phyloP scores from a whole-genome alignment of 2,329 filamentous ascomycete genomes.

The Curvularia sp. region DNA sequence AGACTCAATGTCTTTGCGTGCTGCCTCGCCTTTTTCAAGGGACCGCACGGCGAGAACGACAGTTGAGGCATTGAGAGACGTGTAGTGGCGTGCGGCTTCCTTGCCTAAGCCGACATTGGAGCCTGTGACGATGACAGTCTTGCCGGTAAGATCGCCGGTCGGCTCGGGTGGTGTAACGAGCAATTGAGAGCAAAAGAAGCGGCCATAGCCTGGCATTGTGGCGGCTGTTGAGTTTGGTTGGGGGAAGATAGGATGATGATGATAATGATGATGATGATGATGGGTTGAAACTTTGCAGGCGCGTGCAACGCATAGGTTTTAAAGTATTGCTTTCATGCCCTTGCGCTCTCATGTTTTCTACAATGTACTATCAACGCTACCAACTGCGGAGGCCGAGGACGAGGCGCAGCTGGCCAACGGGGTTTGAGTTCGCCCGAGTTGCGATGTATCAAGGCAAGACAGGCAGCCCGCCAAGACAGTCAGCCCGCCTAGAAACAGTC shows the following conservation, averaged over 20 bases:
- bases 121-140: slow-evolving; percentile 58
- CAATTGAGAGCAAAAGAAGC: slow-evolving; percentile 53
- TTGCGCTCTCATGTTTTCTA: background rate
- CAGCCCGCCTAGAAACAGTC: background rate
- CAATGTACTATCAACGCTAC: background rate
- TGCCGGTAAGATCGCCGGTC: slow-evolving; percentile 35
- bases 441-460: background rate
- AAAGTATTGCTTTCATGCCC: background rate
- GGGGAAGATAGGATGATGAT: background rate
- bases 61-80: slow-evolving; percentile 49
- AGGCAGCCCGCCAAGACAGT: background rate
- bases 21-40: slow-evolving; percentile 54
- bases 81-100: slow-evolving; percentile 55
- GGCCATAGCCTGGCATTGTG: slow-evolving; percentile 10
- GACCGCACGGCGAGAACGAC: slow-evolving; percentile 57
- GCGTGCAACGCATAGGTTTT: background rate
- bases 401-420: background rate
- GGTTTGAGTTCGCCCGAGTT: background rate
- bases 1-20: slow-evolving; percentile 51
- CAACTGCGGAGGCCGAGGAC: background rate
- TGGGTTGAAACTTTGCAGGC: background rate
- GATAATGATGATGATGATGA: background rate
- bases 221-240: background rate
- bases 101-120: slow-evolving; percentile 57
- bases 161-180: slow-evolving; percentile 47